Conservation (phyloP, 179 eudicot genomes). For the Corrigiola litoralis region DNA sequence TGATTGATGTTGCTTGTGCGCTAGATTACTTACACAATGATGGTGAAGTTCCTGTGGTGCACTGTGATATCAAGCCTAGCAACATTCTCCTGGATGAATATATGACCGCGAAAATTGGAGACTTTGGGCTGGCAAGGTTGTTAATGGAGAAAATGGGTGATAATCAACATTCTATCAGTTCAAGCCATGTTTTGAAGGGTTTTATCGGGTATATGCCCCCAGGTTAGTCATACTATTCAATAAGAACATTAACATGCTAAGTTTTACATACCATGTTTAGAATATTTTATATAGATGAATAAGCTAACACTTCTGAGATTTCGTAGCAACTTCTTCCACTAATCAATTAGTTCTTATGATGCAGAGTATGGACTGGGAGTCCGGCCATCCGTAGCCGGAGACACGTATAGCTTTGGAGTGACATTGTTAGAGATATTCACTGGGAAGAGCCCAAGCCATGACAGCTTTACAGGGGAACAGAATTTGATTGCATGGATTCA, state of each 20-base stretch:
- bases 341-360: no score
- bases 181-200: slow-evolving; percentile 31
- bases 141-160: slow-evolving; percentile 10
- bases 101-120: slow-evolving; percentile 33
- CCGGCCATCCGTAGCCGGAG: slow-evolving; percentile 32
- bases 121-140: slow-evolving; percentile 34
- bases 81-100: slow-evolving; percentile 33
- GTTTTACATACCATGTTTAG: background rate
- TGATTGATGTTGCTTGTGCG: slow-evolving; percentile 30
- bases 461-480: slow-evolving; percentile 18
- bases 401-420: slow-evolving; percentile 38
- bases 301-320: no score
- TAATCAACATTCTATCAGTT: slow-evolving; percentile 22
- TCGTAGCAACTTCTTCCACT: no score
- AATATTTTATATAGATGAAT: background rate
- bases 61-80: slow-evolving; percentile 39
- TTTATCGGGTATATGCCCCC: slow-evolving; percentile 38
- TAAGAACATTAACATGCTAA: no score
- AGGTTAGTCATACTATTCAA: no score
- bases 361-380: slow-evolving; percentile 36
- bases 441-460: slow-evolving; percentile 29
- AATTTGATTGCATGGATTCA: slow-evolving; percentile 23
- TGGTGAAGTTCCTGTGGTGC: slow-evolving; percentile 30
- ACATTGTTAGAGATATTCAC: slow-evolving; percentile 34
- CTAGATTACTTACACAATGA: slow-evolving; percentile 34